These are phyloP conservation scores for rapeseed (Brassica napus) DNA, from an alignment of 345 rosid genomes.

Conservation along the genomic window DNA sequence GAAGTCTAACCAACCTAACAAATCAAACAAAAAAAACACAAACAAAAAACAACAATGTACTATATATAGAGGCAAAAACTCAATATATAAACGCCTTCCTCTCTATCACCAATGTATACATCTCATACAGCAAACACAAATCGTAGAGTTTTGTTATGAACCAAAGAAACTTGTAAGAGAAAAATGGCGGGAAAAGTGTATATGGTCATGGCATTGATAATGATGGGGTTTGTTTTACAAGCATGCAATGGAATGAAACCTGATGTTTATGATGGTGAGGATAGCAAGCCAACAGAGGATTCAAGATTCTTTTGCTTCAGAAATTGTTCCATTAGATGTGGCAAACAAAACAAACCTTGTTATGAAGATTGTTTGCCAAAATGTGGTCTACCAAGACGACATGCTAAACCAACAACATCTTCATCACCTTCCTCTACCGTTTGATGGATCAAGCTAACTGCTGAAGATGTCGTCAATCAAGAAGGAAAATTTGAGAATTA, in stretches of 20 bases:
- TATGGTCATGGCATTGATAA: slow-evolving; percentile 21
- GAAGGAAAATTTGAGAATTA: background rate
- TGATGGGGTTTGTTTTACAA: slow-evolving; percentile 21
- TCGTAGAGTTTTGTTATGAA: background rate
- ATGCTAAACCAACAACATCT: background rate
- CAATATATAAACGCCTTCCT: background rate
- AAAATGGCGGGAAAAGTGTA: slow-evolving; percentile 25
- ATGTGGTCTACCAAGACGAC: slow-evolving; percentile 28
- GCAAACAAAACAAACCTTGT: slow-evolving; percentile 30
- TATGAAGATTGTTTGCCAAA: slow-evolving; percentile 23
- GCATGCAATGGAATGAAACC: slow-evolving; percentile 22
- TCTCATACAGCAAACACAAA: background rate
- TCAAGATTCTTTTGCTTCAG: slow-evolving; percentile 28
- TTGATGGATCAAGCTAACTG: background rate
- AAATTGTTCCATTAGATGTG: slow-evolving; percentile 29
- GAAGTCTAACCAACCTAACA: background rate
- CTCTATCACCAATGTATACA: background rate
- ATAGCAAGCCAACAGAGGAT: background rate
- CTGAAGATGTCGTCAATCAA: background rate
- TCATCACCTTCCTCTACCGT: background rate
- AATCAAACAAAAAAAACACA: background rate
- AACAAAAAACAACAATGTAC: background rate
- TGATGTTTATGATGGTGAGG: background rate
- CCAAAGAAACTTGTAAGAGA: background rate
- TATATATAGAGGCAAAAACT: slow-evolving; percentile 13